These are phyloP conservation scores for Flagelloscypha sp. DNA, from an alignment of 768 basidiomycete species.

Conservation along the genomic window DNA sequence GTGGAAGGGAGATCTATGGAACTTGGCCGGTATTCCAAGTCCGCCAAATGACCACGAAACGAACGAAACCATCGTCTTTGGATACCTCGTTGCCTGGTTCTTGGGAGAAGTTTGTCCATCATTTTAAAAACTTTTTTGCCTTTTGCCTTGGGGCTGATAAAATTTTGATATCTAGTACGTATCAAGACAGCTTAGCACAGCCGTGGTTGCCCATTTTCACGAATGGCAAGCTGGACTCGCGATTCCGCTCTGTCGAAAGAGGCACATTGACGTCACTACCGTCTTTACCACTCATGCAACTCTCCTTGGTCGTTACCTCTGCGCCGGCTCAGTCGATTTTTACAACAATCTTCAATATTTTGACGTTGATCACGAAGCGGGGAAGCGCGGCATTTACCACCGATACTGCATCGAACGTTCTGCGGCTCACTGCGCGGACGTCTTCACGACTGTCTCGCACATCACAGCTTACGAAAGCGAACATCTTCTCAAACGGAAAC, in stretches of 20 bases:
- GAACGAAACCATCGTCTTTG: conserved; percentile 96
- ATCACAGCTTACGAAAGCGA: conserved; percentile 98
- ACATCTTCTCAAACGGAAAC: conserved; percentile 94
- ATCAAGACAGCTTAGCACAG: conserved; percentile 67
- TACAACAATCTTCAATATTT: conserved; percentile 99
- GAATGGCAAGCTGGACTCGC: conserved; percentile 99
- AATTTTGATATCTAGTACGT: conserved; percentile 53
- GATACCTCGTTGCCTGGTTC: conserved; percentile 98
- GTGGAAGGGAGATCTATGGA: conserved; percentile 99
- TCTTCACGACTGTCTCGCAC: conserved; percentile 96
- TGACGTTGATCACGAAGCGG: conserved; percentile 98
- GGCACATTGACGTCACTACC: conserved; percentile 97
- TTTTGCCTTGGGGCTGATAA: conserved; percentile 1
- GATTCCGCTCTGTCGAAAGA: conserved; percentile 89
- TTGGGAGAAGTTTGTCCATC: conserved; percentile 77
- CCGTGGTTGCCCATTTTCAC: conserved; percentile 96
- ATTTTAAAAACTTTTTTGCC: conserved; percentile 8
- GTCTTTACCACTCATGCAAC: conserved; percentile 99
- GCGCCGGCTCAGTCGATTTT: conserved; percentile 96
- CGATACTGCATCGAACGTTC: conserved; percentile 95
- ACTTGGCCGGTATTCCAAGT: conserved; percentile 93
- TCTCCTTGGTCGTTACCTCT: conserved; percentile 95
- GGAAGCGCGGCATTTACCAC: conserved; percentile 98
- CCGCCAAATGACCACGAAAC: conserved; percentile 97
- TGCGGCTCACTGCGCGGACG: conserved; percentile 91